Evolutionary conservation across 768 basidiomycete species (phyloP).

Genomic region (Clavaria fumosa): DNA sequence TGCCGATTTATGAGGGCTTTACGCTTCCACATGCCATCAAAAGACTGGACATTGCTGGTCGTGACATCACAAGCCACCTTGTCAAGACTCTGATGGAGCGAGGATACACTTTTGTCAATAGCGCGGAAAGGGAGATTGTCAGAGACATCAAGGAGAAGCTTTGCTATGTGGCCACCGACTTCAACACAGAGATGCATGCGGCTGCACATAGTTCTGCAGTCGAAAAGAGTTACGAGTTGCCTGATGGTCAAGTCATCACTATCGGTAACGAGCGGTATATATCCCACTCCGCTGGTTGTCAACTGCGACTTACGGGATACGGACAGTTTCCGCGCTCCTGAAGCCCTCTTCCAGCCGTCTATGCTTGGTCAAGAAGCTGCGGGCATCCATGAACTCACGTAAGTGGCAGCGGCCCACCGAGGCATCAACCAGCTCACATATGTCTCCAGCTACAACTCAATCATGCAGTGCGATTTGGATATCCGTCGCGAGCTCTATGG

Average conservation of each 20-base stretch:
- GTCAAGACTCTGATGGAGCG: slow-evolving; percentile 82
- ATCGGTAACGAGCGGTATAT: slow-evolving; percentile 78
- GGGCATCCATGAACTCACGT: slow-evolving; percentile 89
- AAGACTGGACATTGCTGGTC: slow-evolving; percentile 83
- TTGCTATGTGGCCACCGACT: slow-evolving; percentile 89
- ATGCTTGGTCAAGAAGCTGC: slow-evolving; percentile 81
- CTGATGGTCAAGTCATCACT: slow-evolving; percentile 91
- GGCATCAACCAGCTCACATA: slow-evolving; percentile 10
- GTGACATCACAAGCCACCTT: slow-evolving; percentile 76
- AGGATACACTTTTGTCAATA: slow-evolving; percentile 88
- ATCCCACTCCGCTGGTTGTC: no score
- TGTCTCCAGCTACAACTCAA: slow-evolving; percentile 55
- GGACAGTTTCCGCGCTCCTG: slow-evolving; percentile 73
- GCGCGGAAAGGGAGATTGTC: slow-evolving; percentile 88
- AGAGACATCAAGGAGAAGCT: slow-evolving; percentile 97
- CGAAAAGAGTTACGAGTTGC: slow-evolving; percentile 87
- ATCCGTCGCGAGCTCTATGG: slow-evolving; percentile 70
- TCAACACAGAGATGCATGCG: slow-evolving; percentile 85
- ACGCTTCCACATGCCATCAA: slow-evolving; percentile 85
- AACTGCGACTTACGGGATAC: slow-evolving; percentile 40
- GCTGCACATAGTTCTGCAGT: slow-evolving; percentile 79
- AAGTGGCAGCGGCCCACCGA: slow-evolving; percentile 20
- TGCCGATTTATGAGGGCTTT: slow-evolving; percentile 94
- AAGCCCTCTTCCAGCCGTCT: slow-evolving; percentile 87
- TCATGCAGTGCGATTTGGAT: slow-evolving; percentile 78